Conservation (phyloP, 2,329 filamentous ascomycete species). For the Aspergillus carbonarius region DNA sequence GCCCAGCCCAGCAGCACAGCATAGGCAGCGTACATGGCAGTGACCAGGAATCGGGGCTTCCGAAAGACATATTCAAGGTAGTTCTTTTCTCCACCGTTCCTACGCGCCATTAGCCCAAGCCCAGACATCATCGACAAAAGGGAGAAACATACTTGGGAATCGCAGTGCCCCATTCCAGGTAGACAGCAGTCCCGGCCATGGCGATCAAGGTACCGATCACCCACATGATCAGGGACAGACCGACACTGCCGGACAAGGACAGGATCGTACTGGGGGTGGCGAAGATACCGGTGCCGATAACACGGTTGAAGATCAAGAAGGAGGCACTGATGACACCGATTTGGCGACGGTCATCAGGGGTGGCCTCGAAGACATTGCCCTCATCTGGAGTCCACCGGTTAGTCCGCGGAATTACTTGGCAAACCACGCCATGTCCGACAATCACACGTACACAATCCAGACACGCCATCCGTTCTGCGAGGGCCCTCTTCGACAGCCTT, state of each 20-base stretch:
- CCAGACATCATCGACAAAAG: background rate
- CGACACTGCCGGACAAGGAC: constrained; percentile 46
- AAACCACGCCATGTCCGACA: background rate
- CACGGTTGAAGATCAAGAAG: constrained; percentile 51
- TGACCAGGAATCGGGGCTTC: constrained; percentile 53
- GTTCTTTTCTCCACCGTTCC: constrained; percentile 55
- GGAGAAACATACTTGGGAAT: constrained; percentile 42
- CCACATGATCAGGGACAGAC: constrained; percentile 51
- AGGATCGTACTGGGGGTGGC: constrained; percentile 50
- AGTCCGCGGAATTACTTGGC: background rate
- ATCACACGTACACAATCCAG: constrained; percentile 31
- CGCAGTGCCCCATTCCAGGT: constrained; percentile 53
- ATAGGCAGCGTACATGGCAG: constrained; percentile 55
- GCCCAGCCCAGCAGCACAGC: constrained; percentile 53
- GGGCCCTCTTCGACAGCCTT: constrained; percentile 26
- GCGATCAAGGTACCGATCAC: constrained; percentile 50
- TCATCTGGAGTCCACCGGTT: constrained; percentile 28
- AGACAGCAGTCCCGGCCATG: constrained; percentile 45
- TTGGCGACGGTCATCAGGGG: constrained; percentile 38
- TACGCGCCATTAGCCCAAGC: constrained; percentile 21
- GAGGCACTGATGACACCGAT: constrained; percentile 44
- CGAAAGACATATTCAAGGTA: constrained; percentile 56
- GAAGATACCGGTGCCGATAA: constrained; percentile 53
- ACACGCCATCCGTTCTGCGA: constrained; percentile 32
- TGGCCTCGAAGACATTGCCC: constrained; percentile 36